Conservation (phyloP, 2,329 filamentous ascomycete genomes). For the Phialophora macrospora region DNA sequence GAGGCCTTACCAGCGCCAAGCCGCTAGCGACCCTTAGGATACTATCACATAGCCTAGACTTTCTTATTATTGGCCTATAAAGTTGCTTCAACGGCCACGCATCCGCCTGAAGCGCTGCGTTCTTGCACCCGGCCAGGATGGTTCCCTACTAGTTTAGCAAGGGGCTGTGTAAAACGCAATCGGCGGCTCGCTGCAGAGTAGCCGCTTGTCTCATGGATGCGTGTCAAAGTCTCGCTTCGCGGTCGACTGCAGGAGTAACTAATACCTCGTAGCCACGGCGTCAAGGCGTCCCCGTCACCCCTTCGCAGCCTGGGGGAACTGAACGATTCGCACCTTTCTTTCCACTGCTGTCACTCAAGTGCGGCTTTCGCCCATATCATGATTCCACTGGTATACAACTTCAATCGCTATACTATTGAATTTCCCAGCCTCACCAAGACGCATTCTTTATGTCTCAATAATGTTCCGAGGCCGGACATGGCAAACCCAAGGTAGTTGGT, state of each 20-base stretch:
- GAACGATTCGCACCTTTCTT: not conserved
- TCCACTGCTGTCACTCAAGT: not conserved
- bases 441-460: not conserved
- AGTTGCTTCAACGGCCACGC: no score
- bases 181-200: not conserved
- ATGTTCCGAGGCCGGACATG: constrained; percentile 1
- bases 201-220: no score
- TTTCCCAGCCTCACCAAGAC: not conserved
- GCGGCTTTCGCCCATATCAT: not conserved
- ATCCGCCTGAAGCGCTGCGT: no score
- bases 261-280: no score
- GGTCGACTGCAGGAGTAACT: no score
- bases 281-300: no score
- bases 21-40: no score
- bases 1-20: no score
- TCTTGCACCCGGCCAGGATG: not conserved
- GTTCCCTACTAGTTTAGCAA: not conserved
- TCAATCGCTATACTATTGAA: not conserved
- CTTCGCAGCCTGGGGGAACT: no score
- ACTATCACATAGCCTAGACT: no score
- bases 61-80: no score
- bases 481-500: constrained; percentile 1
- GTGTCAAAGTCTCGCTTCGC: no score
- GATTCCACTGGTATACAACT: not conserved
- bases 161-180: not conserved